Conservation (phyloP, 2,329 filamentous ascomycete species). For the Neopestalotiopsis clavispora region DNA sequence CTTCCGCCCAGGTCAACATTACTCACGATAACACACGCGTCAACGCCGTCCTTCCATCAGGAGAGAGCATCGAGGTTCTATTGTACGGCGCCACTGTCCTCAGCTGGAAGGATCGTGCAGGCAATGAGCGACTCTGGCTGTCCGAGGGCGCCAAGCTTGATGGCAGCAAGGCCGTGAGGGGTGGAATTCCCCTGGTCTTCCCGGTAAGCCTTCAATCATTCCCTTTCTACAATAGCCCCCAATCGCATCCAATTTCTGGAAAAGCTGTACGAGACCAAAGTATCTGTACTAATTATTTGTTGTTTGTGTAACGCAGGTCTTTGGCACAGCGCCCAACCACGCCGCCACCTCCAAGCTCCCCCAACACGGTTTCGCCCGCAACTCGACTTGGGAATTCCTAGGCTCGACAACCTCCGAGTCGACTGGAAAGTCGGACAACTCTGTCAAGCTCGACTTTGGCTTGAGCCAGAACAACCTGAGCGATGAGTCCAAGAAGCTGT, state of each 20-base stretch:
- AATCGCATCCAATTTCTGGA: not conserved
- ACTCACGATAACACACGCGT: constrained; percentile 74
- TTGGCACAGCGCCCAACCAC: constrained; percentile 80
- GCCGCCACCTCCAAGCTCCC: constrained; percentile 79
- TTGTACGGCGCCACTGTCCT: constrained; percentile 92
- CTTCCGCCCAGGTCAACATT: constrained; percentile 77
- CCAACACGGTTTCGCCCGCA: constrained; percentile 95
- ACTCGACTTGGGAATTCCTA: constrained; percentile 89
- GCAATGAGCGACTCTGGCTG: constrained; percentile 84
- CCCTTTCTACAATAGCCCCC: not conserved
- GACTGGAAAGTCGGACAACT: constrained; percentile 59
- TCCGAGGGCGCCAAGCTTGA: constrained; percentile 82
- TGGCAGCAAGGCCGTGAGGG: constrained; percentile 86
- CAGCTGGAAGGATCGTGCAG: constrained; percentile 85
- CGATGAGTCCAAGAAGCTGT: constrained; percentile 71
- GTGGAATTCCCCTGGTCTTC: constrained; percentile 91
- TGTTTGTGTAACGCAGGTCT: constrained; percentile 63
- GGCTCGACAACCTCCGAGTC: constrained; percentile 80
- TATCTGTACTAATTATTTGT: constrained; percentile 8
- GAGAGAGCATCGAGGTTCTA: constrained; percentile 84
- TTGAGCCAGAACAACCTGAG: constrained; percentile 76
- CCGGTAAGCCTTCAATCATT: constrained; percentile 64
- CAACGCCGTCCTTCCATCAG: constrained; percentile 80
- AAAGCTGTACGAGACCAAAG: not conserved
- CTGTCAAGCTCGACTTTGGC: constrained; percentile 95